Evolutionary conservation across 228 moss, liverwort and hornwort species (phyloP), one percentile per base, ranked within the genome.

Genomic region (Sphagnum fallax): DNA sequence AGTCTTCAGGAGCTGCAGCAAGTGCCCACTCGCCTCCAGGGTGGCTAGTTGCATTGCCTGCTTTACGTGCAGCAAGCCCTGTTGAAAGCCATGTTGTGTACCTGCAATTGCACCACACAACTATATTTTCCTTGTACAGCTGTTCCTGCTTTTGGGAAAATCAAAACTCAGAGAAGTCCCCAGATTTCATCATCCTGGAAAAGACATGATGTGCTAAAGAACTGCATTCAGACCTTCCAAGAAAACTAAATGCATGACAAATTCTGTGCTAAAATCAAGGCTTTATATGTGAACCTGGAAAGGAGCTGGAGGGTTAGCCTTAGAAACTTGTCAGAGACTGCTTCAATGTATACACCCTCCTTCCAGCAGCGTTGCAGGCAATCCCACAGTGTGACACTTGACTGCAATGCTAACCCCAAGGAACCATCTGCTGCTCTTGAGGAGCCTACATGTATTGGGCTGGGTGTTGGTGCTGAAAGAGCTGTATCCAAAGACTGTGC

Each of bases 341-440:
- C 88, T 76, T 83, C 84, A 69, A 95, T 89, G 77, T 88, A 89
- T 58, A 95, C 85, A 78, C 92, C 89, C 18, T 90, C 92, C 77
- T 87, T 85, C 95, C 92, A 95, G 75, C 95, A 95, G 48, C 95
- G 85, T 74, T 87, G 86, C 64, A 95, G 74, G 69, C 88, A 92
- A 59, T 92, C 95, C 92, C 92, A 95, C 15, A 95, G 80, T 55
- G 81, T 81, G n/a, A 69, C 76, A 87, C 90, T 92, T n/a, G 90
- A 90, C 69, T 83, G 86, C 16, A 95, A 76, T 70, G 78, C 88
- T 70, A 91, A 79, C 53, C 78, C 83, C 65, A 81, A 72, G 53
- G 61, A 74, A 18, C 69, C 87, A 72, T 92, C 82, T 66, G 73
- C 87, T 72, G 75, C 69, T 72, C 52, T 65, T 49, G 53, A 68